Base-by-base conservation (phyloP, 1,284 basidiomycete genomes). In the Anthracocystis walkeri region DNA sequence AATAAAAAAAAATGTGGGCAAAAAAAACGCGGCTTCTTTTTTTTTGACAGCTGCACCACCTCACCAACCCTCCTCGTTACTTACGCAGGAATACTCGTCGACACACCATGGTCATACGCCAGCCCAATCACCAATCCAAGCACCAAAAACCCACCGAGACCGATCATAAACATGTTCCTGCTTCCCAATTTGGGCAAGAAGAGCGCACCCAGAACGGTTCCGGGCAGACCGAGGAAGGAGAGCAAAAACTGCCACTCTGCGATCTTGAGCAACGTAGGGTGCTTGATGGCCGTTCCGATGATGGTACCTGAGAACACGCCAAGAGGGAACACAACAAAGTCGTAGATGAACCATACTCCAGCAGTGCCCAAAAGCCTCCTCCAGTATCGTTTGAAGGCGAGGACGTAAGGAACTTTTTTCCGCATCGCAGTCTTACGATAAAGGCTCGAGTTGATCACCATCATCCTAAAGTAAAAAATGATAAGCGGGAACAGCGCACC, bases 311-410 rank as follows among this genome's bases (percentile, higher is more conserved):
- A 61, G 55, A 82, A 85, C 38, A 85, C 88, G n/a, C 90, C 90
- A 77, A 92, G 92, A 0, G 92, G 91, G 82, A 92, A 92, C 1
- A 90, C 90, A 27, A 92, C 90, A 63, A 91, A 91, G 84, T 92
- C 91, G 80, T 92, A 92, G 38, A 79, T 57, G 35, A 77, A 77
- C 75, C 75, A 77, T 4, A 66, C 70, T 20, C 66, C 70, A 5
- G 59, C 66, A 1, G 78, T 80, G 1, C 79, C 79, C 11, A 81
- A 6, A 10, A 81, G 55, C 2, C 78, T 23, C 0, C 40, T 56
- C 92, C 92, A 92, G 81, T 93, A 93, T 33, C 88, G 87, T 78
- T 88, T 90, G 49, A 91, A 2, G 10, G 90, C 89, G 20, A 93
- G 87, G 69, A 74, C 66, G 79, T 92, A 91, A 6, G 91, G 91